phyloP scores from a whole-genome alignment of 139 green algal species.

The Picocystis salinarum region DNA sequence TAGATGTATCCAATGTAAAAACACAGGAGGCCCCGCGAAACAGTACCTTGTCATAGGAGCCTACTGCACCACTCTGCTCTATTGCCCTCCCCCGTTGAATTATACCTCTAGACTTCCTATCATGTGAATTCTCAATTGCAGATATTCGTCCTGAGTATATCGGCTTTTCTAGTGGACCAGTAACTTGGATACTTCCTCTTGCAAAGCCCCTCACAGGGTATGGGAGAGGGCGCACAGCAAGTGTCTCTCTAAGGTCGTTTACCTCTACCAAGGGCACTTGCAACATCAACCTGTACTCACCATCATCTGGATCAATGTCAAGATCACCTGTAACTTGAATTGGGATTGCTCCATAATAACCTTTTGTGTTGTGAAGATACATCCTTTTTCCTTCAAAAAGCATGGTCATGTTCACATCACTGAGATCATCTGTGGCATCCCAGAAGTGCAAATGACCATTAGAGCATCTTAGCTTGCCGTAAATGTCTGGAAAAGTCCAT shows the following conservation, averaged over 20 bases:
- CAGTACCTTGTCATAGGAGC: constrained; percentile 60
- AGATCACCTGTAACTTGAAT: constrained; percentile 63
- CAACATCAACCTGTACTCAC: constrained; percentile 61
- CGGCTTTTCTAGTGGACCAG: constrained; percentile 70
- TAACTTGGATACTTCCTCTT: constrained; percentile 62
- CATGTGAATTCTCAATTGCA: background rate
- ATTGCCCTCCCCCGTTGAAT: constrained; percentile 11
- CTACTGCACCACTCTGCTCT: constrained; percentile 32
- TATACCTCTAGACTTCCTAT: constrained; percentile 9
- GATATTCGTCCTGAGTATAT: constrained; percentile 41
- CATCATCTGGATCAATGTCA: constrained; percentile 59
- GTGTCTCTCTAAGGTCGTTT: constrained; percentile 64
- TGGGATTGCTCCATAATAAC: constrained; percentile 52
- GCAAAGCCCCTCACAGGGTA: constrained; percentile 50
- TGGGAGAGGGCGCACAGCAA: constrained; percentile 56
- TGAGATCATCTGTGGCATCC: constrained; percentile 75
- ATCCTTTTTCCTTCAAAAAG: constrained; percentile 73
- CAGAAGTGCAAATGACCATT: constrained; percentile 76
- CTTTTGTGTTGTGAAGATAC: constrained; percentile 71
- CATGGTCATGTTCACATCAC: constrained; percentile 50
- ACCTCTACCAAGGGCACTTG: constrained; percentile 54
- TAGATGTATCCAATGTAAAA: constrained; percentile 68
- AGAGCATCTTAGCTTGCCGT: constrained; percentile 16
- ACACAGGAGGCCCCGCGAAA: constrained; percentile 30
- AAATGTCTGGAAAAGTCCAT: constrained; percentile 62